Evolutionary conservation across 805 yeast genomes (phyloP).

Genomic region (Yarrowia yakushimensis): DNA sequence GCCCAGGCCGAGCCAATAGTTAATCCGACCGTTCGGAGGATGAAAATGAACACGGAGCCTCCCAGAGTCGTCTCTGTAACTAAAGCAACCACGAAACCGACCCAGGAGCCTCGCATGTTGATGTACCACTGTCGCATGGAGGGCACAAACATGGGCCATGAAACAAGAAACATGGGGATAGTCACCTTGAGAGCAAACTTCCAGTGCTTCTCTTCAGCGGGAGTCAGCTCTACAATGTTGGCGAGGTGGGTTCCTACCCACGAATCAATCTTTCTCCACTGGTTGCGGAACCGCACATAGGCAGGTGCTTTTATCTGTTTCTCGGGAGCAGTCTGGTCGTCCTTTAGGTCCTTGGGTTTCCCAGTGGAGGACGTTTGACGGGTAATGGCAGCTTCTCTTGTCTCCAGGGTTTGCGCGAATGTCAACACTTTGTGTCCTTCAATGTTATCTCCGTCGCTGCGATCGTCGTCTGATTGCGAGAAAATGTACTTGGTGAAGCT

Average conservation of each 20-base stretch:
- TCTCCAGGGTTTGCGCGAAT: neutral
- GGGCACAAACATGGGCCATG: slow-evolving; percentile 52
- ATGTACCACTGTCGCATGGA: slow-evolving; percentile 48
- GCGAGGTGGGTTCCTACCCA: slow-evolving; percentile 28
- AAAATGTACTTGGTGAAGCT: slow-evolving; percentile 41
- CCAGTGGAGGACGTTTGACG: neutral
- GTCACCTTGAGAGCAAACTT: slow-evolving; percentile 48
- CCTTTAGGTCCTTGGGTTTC: neutral
- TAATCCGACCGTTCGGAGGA: slow-evolving; percentile 48
- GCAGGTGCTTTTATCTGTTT: neutral
- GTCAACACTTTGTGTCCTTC: neutral
- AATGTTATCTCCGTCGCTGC: slow-evolving; percentile 14
- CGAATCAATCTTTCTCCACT: neutral
- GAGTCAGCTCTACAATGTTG: slow-evolving; percentile 29
- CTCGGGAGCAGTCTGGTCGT: neutral
- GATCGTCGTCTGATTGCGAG: slow-evolving; percentile 20
- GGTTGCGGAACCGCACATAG: neutral
- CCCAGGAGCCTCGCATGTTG: slow-evolving; percentile 50
- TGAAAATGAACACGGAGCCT: slow-evolving; percentile 47
- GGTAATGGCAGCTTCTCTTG: neutral
- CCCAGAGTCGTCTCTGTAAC: slow-evolving; percentile 52
- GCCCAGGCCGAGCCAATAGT: slow-evolving; percentile 51
- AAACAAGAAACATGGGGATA: slow-evolving; percentile 45
- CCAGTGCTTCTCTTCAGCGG: slow-evolving; percentile 38
- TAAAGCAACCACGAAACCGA: slow-evolving; percentile 51